Conservation (phyloP, 257 asterid species). For the Craterostigma plantagineum region DNA sequence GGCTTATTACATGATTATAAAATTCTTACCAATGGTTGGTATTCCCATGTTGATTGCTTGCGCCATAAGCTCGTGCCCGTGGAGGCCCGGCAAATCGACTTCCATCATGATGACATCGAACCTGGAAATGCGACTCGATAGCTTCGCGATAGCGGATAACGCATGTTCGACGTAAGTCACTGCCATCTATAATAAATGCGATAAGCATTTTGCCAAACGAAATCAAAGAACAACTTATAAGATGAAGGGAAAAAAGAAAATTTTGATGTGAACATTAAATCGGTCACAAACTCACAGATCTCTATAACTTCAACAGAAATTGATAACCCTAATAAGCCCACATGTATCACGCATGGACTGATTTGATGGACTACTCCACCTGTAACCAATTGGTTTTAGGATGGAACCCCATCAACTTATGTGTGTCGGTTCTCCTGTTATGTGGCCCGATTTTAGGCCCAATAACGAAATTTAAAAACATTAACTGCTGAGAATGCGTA, state of each 20-base stretch:
- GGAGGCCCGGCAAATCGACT: constrained; percentile 1
- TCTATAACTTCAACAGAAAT: no score
- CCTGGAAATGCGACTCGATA: neutral
- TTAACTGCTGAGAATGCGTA: no score
- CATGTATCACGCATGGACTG: no score
- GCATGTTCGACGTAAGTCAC: neutral
- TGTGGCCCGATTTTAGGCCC: no score
- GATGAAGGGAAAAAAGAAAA: neutral
- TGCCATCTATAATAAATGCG: neutral
- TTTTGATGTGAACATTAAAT: no score
- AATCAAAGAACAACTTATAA: neutral
- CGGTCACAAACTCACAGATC: no score
- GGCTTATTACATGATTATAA: neutral
- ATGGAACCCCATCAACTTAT: no score
- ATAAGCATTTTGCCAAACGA: neutral
- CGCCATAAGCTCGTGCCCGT: neutral
- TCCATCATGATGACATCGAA: neutral
- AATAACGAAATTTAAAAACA: no score
- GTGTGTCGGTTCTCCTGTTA: no score
- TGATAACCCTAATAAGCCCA: no score
- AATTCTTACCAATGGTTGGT: neutral
- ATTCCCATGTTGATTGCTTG: neutral
- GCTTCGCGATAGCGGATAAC: neutral
- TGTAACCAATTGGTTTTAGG: no score
- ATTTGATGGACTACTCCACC: no score